Base-by-base conservation (phyloP, 352 stramenopile species). In the Phytophthora litchii region DNA sequence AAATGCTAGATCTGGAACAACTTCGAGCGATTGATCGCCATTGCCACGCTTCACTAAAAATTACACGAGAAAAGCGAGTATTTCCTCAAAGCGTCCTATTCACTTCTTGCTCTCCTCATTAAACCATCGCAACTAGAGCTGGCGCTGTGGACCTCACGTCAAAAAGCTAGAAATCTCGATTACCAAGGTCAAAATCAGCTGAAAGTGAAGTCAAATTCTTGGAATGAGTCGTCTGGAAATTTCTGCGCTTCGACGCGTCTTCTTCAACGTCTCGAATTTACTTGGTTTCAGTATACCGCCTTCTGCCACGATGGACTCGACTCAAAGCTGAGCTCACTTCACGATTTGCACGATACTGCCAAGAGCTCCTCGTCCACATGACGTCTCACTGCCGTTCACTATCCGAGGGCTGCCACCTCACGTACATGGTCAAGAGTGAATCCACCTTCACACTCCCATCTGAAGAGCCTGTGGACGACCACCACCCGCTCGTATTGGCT, bases 301-400 rank as follows among this genome's bases (percentile, higher is more conserved):
- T n/a, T n/a, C n/a, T 27, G 31, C 32, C 21, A 49, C 37, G 54
- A 48, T 41, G 23, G 50, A 55, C 27, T 17, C 38, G 46, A 25
- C 23, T 20, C 43, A 32, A 25, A 31, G 13, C 16, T 17, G 20
- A 43, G 25, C 50, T 54, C 58, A 66, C 29, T 66, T 23, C 12
- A 36, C 34, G 27, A 66, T 66, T 61, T 56, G 35, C 41, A 10
- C 55, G 25, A 49, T n/a, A 43, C 32, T 21, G 20, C 45, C 37
- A 57, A 63, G 44, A 69, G 47, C 58, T 36, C 9, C 21, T 27
- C 32, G 25, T 21, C 17, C 8, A 20, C 16, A 66, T 40, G 27
- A 61, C 53, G 43, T 57, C 49, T 19, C 63, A 35, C 37, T 37
- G 43, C 16, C 63, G 63, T 27, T 72, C 45, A 11, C 41, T 60